These are phyloP conservation scores for Amauroascus verrucosus DNA, from an alignment of 2,329 filamentous ascomycete genomes.

Conservation along the genomic window DNA sequence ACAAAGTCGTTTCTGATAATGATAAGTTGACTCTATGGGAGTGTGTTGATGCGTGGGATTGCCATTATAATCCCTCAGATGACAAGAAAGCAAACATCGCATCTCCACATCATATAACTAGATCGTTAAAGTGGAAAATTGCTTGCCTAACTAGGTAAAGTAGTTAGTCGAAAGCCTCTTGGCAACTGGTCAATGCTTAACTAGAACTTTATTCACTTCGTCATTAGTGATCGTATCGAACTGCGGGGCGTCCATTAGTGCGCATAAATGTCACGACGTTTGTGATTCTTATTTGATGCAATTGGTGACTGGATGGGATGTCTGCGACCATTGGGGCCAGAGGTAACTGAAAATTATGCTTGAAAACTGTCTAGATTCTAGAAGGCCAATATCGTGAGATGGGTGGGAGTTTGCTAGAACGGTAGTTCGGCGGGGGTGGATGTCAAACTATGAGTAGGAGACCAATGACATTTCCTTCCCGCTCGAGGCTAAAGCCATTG, in stretches of 20 bases:
- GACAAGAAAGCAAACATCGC: too few species aligned
- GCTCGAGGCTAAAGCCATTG: too few species aligned
- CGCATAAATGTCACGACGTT: neutral
- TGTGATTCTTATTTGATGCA: neutral
- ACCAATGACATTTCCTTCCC: neutral
- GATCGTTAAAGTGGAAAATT: too few species aligned
- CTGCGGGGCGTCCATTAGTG: neutral
- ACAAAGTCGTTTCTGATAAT: neutral
- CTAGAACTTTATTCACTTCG: neutral
- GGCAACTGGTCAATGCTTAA: constrained; percentile 5
- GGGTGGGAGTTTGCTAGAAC: neutral
- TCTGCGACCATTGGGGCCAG: neutral
- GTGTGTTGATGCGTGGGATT: too few species aligned
- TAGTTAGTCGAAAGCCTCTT: neutral
- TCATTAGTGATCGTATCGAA: constrained; percentile 3
- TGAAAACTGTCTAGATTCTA: neutral
- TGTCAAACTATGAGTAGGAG: neutral
- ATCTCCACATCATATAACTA: too few species aligned
- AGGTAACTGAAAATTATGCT: neutral
- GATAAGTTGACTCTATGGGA: too few species aligned
- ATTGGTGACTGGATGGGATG: neutral
- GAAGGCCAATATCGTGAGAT: neutral
- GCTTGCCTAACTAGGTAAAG: neutral
- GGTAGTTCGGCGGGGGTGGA: neutral
- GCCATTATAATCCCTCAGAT: too few species aligned